Conservation (phyloP, 192 early-diverging fungal genomes). For the Backusella australiensis region DNA sequence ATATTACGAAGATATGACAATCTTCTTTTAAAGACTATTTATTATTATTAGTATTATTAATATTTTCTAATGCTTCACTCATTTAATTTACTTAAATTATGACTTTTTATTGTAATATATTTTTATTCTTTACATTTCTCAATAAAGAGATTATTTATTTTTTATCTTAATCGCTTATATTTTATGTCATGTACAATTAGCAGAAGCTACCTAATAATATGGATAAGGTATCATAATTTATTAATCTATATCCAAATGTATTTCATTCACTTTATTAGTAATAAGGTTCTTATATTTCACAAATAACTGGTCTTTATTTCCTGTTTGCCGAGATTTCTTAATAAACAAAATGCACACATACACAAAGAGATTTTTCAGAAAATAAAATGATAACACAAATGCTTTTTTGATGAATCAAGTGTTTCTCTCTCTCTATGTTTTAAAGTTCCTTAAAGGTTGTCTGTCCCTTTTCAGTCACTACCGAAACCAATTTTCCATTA, state of each 20-base stretch:
- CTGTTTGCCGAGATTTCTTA: background rate
- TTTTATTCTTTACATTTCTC: background rate
- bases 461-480: conserved; percentile 55
- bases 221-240: too few relatives aligned
- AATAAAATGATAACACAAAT: background rate
- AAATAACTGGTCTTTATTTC: background rate
- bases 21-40: too few relatives aligned
- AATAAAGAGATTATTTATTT: background rate
- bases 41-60: background rate
- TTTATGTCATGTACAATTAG: too few relatives aligned
- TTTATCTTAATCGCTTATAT: background rate
- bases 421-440: background rate
- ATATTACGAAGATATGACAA: too few relatives aligned
- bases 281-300: too few relatives aligned
- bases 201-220: too few relatives aligned
- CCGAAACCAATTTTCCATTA: conserved; percentile 61
- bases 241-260: too few relatives aligned
- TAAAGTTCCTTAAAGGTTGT: conserved; percentile 55
- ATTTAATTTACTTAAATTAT: background rate
- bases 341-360: background rate
- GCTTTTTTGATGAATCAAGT: background rate
- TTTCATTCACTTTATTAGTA: too few relatives aligned
- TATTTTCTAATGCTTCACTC: background rate
- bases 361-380: background rate
- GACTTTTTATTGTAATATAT: background rate